phyloP scores from a whole-genome alignment of 1,284 basidiomycete species.

The Inonotus hispidus region DNA sequence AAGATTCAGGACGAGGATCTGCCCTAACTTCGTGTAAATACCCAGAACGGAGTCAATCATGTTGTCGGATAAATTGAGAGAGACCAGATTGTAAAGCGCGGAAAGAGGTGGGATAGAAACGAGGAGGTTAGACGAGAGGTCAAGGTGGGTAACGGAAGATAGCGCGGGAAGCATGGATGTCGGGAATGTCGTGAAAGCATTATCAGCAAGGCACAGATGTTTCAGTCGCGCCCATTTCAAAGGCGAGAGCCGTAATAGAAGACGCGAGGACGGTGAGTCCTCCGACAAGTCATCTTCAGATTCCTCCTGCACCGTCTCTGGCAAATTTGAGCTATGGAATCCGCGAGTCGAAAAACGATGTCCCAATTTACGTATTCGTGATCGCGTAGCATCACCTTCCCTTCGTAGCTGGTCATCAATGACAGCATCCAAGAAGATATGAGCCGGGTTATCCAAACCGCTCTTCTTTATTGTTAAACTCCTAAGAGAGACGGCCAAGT shows the following conservation, averaged over 20 bases:
- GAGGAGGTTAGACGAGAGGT: slow-evolving; percentile 86
- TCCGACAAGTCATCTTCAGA: slow-evolving; percentile 35
- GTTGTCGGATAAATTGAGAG: slow-evolving; percentile 90
- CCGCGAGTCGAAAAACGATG: slow-evolving; percentile 40
- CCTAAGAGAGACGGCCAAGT: slow-evolving; percentile 62
- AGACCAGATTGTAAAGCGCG: slow-evolving; percentile 69
- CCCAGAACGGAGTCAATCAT: slow-evolving; percentile 94
- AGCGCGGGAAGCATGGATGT: slow-evolving; percentile 67
- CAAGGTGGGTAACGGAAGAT: slow-evolving; percentile 78
- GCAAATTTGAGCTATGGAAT: slow-evolving; percentile 48
- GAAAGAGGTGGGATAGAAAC: slow-evolving; percentile 78
- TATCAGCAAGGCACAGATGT: slow-evolving; percentile 76
- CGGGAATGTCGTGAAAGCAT: slow-evolving; percentile 80
- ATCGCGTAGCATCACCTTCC: slow-evolving; percentile 45
- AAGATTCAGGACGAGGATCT: slow-evolving; percentile 72
- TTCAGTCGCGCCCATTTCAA: slow-evolving; percentile 77
- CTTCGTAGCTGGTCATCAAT: slow-evolving; percentile 66
- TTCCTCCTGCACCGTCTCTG: slow-evolving; percentile 56
- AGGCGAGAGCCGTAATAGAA: slow-evolving; percentile 44
- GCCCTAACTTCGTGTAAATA: slow-evolving; percentile 79
- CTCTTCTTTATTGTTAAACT: slow-evolving; percentile 73
- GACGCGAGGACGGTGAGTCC: slow-evolving; percentile 29
- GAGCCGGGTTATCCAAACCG: slow-evolving; percentile 78
- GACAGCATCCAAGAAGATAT: slow-evolving; percentile 74
- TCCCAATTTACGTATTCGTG: slow-evolving; percentile 41